Base-by-base conservation (phyloP, 129 eudicot genomes). In the Centaurea solstitialis region DNA sequence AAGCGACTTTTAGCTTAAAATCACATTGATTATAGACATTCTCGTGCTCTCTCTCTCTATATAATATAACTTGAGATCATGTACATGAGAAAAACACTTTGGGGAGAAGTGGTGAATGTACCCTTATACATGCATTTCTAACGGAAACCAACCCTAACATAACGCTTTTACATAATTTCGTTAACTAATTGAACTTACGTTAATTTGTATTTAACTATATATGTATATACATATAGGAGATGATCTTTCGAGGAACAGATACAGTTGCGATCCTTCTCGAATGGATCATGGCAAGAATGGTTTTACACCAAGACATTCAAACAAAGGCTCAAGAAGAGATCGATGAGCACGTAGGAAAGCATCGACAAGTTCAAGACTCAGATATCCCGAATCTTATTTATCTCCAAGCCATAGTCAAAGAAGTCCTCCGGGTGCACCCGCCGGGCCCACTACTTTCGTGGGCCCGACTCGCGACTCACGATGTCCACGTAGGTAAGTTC, bases 401-500 rank as follows among this genome's bases (percentile, higher is more conserved):
- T 77, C 83, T 93, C 23, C 97, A 89, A 83, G 88, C 98, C 70
- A 81, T 91, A 20, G 94, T 93, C 65, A 93, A 91, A 81, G 98
- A 93, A 41, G 97, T 89, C 43, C 82, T 93, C 7, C 68, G 98
- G 50, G 61, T 93, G 22, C 98, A 93, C 81, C 98, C 98, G 17
- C 98, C 98, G 0, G 98, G 98, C 74, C 98, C 98, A 43, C 45
- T 93, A 22, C 98, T 93, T 70, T 93, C 98, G 1, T 93, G 98
- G 98, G 91, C 98, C 74, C 93, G 98, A 3, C 83, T 93, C 13
- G 90, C 98, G 0, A 83, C 81, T 78, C 93, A 82, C 5, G 98
- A 93, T 68, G 89, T 87, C 74, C 87, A 85, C 39, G 24, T 93
- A 9, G 94, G 82, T 82, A 93, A 93, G 77, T 74, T 78, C 57